Evolutionary conservation across 306 rosid genomes (phyloP).

Genomic region (Psophocarpus tetragonolobus): DNA sequence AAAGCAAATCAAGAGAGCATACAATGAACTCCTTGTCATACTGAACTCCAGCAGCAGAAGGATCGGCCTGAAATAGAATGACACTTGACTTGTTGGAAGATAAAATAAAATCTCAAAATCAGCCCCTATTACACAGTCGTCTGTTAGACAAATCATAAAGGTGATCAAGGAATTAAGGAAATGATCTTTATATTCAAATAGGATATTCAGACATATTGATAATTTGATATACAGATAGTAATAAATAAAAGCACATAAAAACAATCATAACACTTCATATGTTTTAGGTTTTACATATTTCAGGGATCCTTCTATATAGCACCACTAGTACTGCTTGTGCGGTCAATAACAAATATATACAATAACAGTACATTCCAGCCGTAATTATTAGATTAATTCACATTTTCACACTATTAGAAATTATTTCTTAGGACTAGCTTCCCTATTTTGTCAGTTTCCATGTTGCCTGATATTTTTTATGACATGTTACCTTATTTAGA

Average conservation of each 20-base stretch:
- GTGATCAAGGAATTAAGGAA: conserved; percentile 17
- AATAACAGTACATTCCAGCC: background rate
- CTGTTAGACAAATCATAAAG: conserved; percentile 6
- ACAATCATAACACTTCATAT: background rate
- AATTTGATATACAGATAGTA: background rate
- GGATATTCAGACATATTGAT: background rate
- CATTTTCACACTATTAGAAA: background rate
- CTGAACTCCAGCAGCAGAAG: conserved; percentile 76
- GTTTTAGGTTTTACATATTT: background rate
- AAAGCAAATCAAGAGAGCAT: conserved; percentile 95
- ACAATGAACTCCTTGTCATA: conserved; percentile 95
- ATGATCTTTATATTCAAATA: background rate
- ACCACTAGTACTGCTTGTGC: background rate
- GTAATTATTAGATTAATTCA: conserved; percentile 11
- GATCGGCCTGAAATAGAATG: conserved; percentile 73
- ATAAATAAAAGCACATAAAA: background rate
- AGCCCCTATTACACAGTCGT: background rate
- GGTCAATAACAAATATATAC: background rate
- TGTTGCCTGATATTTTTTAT: background rate
- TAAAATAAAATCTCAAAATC: conserved; percentile 31
- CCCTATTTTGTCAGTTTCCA: background rate
- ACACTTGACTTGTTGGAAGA: conserved; percentile 23
- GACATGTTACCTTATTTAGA: background rate
- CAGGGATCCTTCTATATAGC: background rate
- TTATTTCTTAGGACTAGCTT: background rate